phyloP scores from a whole-genome alignment of 2,329 filamentous ascomycete genomes.

The Trichoderma sp. region DNA sequence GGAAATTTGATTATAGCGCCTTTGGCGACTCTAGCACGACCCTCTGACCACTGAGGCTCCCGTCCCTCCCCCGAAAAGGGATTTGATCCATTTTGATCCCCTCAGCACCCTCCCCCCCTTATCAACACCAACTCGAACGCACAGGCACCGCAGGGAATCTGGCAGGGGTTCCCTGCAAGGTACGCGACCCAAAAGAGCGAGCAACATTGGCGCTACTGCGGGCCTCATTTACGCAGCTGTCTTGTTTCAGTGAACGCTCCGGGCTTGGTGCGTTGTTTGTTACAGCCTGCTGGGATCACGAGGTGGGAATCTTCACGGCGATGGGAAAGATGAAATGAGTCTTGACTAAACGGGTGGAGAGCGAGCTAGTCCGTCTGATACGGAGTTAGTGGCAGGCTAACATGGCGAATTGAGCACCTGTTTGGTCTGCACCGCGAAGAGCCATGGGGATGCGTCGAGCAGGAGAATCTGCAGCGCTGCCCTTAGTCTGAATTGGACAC shows the following conservation, averaged over 20 bases:
- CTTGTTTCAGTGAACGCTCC: conserved; percentile 13
- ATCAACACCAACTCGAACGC: not conserved
- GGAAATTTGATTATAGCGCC: conserved; percentile 14
- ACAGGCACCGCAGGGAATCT: not conserved
- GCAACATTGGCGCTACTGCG: conserved; percentile 10
- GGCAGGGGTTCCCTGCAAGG: conserved; percentile 8
- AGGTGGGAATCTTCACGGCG: conserved; percentile 2
- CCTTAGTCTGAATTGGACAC: conserved; percentile 13
- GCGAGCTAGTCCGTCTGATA: conserved; percentile 11
- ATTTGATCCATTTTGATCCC: not conserved
- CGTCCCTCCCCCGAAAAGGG: conserved; percentile 12
- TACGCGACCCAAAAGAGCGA: conserved; percentile 16
- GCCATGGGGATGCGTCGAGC: not conserved
- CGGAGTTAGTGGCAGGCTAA: conserved; percentile 6
- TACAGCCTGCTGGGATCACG: conserved; percentile 14
- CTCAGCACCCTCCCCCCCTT: conserved; percentile 8
- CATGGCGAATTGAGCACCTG: not conserved
- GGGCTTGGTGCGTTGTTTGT: conserved; percentile 14
- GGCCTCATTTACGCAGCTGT: conserved; percentile 19
- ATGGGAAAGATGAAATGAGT: conserved; percentile 3
- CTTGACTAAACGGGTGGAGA: conserved; percentile 10
- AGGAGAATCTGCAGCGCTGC: conserved; percentile 1
- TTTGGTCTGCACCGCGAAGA: not conserved
- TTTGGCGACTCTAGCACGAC: conserved; percentile 5
- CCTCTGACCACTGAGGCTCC: conserved; percentile 1